A percentile compares a stretch with the other conserved stretches of the same genome.
phyloP scores from a whole-genome alignment of 169 alveolate species.

The Plasmodium reichenowi region DNA sequence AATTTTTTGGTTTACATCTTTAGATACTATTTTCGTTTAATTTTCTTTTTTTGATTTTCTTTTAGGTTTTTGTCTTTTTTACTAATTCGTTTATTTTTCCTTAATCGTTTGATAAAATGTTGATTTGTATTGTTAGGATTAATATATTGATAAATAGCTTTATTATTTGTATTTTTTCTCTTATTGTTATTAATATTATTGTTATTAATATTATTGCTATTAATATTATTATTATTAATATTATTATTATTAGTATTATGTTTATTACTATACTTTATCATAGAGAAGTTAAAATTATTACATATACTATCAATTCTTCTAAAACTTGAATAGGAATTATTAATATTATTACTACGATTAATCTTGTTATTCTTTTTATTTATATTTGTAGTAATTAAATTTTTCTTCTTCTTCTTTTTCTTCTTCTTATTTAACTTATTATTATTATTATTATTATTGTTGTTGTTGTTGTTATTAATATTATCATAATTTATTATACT shows the following conservation, averaged over 20 bases:
- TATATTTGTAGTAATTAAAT: neutral
- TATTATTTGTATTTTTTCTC: neutral
- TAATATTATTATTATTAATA: neutral
- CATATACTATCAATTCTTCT: conserved; percentile 23
- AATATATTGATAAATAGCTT: neutral
- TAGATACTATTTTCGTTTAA: no score
- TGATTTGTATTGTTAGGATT: neutral
- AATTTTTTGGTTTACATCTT: no score
- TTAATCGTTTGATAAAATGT: neutral
- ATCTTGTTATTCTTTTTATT: neutral
- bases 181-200: neutral
- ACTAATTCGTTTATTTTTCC: neutral
- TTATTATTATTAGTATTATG: conserved; percentile 13
- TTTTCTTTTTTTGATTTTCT: no score
- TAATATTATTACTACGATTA: neutral
- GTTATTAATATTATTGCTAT: neutral
- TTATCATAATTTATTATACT: neutral
- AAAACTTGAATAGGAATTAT: neutral
- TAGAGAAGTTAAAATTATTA: conserved; percentile 19
- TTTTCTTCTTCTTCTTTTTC: neutral
- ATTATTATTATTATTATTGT: neutral
- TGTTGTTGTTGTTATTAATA: neutral
- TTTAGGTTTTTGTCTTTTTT: no score
- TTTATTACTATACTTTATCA: conserved; percentile 47
- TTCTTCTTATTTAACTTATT: neutral